phyloP scores from a whole-genome alignment of 306 rosid species.

The Cucumis sativus region DNA sequence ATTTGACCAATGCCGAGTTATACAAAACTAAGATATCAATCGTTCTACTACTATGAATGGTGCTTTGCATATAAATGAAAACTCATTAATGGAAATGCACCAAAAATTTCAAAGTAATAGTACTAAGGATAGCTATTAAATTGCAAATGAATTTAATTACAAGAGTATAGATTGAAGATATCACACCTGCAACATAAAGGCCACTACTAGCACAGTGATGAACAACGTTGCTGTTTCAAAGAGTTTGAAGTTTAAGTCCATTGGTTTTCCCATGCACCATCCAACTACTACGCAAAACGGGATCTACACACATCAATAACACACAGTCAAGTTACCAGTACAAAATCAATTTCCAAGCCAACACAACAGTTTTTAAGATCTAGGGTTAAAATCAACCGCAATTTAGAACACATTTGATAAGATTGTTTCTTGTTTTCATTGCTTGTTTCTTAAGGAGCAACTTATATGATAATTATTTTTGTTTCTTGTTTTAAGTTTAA shows the following conservation, averaged over 20 bases:
- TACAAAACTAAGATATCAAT: neutral
- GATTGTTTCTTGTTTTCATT: too few species aligned
- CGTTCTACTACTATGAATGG: neutral
- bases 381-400: too few species aligned
- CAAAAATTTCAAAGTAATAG: too few species aligned
- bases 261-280: conserved; percentile 81
- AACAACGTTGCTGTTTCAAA: conserved; percentile 91
- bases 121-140: neutral
- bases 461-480: too few species aligned
- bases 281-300: conserved; percentile 95
- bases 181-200: conserved; percentile 82
- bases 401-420: too few species aligned
- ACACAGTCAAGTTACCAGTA: neutral
- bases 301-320: conserved; percentile 25
- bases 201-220: conserved; percentile 82
- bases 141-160: neutral
- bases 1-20: neutral
- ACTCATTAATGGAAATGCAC: neutral
- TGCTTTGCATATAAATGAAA: neutral
- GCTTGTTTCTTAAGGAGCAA: too few species aligned
- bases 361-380: neutral
- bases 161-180: neutral
- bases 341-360: neutral
- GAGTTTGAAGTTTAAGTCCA: conserved; percentile 93
- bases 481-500: too few species aligned